Evolutionary conservation across 1,284 basidiomycete species (phyloP).

Genomic region (Leccinum fuscescens): DNA sequence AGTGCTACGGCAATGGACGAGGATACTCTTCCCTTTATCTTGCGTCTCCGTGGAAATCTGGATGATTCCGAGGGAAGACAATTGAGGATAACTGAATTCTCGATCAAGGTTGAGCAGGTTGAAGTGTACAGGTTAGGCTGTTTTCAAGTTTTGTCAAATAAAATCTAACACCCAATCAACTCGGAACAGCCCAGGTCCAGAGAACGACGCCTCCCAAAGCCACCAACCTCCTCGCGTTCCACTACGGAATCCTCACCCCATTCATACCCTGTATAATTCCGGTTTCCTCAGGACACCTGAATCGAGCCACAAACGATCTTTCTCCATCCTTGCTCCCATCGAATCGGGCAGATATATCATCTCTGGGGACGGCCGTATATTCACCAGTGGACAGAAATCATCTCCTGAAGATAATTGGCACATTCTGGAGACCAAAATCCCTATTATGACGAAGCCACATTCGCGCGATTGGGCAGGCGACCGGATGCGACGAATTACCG

Average conservation of each 20-base stretch:
- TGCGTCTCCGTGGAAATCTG: conserved; percentile 61
- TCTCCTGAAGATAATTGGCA: conserved; percentile 49
- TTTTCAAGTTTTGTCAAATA: background rate
- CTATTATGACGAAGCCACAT: conserved; percentile 38
- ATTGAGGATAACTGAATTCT: conserved; percentile 54
- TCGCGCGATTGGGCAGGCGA: conserved; percentile 45
- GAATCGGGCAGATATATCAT: conserved; percentile 48
- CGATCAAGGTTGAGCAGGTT: conserved; percentile 54
- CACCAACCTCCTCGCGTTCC: conserved; percentile 63
- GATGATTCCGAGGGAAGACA: conserved; percentile 45
- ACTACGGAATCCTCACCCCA: conserved; percentile 51
- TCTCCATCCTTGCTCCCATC: conserved; percentile 52
- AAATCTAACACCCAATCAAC: conserved; percentile 8
- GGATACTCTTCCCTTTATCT: conserved; percentile 46
- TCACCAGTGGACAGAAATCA: conserved; percentile 23
- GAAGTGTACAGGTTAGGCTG: conserved; percentile 61
- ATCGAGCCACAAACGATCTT: conserved; percentile 38
- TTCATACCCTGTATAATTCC: conserved; percentile 53
- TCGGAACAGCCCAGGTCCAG: conserved; percentile 42
- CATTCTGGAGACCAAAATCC: conserved; percentile 55
- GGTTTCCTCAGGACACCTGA: conserved; percentile 39
- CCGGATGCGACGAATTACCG: conserved; percentile 44
- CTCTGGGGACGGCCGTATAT: conserved; percentile 44
- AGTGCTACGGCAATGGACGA: conserved; percentile 48
- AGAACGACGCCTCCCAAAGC: conserved; percentile 42